Conservation (phyloP, 2,329 filamentous ascomycete species). For the Diaporthe citri region DNA sequence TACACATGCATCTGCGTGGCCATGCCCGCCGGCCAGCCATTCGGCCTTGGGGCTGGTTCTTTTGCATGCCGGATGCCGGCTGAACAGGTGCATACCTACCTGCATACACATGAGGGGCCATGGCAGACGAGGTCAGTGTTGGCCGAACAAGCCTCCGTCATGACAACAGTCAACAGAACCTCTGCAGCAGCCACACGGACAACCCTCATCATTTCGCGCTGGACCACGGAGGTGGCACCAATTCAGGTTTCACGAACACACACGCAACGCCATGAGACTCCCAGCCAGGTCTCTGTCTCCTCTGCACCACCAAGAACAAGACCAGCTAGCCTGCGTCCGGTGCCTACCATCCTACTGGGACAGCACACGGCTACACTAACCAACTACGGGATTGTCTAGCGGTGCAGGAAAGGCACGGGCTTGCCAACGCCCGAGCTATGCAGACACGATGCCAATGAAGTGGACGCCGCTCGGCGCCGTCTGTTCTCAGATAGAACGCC, state of each 20-base stretch:
- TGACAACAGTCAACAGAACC: not conserved
- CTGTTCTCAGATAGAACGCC: constrained; percentile 25
- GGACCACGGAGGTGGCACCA: constrained; percentile 11
- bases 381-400: not conserved
- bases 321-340: not conserved
- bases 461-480: constrained; percentile 20
- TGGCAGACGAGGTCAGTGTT: constrained; percentile 9
- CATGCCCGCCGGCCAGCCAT: not conserved
- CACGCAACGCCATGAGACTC: not conserved
- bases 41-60: not conserved
- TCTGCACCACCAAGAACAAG: not conserved
- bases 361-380: constrained; percentile 21
- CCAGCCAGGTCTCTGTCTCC: not conserved
- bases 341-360: constrained; percentile 23
- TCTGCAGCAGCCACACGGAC: constrained; percentile 10
- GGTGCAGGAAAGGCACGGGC: constrained; percentile 3
- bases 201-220: not conserved
- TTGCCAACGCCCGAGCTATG: constrained; percentile 15
- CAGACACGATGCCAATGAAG: constrained; percentile 16
- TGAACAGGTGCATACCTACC: not conserved
- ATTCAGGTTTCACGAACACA: constrained; percentile 18
- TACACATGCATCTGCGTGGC: not conserved
- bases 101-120: no score
- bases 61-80: not conserved
- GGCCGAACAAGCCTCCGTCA: not conserved